Evolutionary conservation across 495 filamentous ascomycete genomes (phyloP), one percentile per base, ranked within the genome.

Genomic region (Cudoniella acicularis): DNA sequence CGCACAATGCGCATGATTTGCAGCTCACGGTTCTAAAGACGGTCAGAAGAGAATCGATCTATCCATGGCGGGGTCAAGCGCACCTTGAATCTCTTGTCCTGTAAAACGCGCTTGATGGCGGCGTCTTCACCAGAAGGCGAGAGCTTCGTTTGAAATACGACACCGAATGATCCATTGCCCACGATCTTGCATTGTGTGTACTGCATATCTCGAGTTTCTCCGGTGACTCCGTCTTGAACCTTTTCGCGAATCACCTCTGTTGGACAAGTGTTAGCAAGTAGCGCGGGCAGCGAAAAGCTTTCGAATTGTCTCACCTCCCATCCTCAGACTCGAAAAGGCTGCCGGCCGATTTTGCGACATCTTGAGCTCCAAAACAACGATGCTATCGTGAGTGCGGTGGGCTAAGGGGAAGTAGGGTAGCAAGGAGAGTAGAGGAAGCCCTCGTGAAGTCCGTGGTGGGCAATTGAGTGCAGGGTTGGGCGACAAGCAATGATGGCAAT

Each of bases 131-230:
- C 93, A 63, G 87, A 93, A 16, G 94, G 94, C 60, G 94, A 92
- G 68, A 98, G 85, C 77, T 98, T 98, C 26, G 94, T 98, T 74
- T 98, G 94, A 72, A 98, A 98, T 60, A 98, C 94, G 20, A 98
- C 94, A 59, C 94, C 94, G 71, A 98, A 98, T 13, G 94, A 98
- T 54, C 94, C 94, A 75, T 98, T 98, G 66, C 94, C 94, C n/a
- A 98, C 94, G 62, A 98, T 98, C 78, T 98, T 98, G 78, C 94
- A 98, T 72, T 98, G 94, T 45, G 94, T 98, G 69, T 98, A 98
- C 70, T 94, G 90, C 76, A 98, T 87, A 67, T 98, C 94, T 72
- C 88, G 88, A 59, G 90, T 92, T 70, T 98, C 95, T 51, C 94
- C 94, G 0, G 94, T 98, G 65, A 95, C 77, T 67, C 94, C 94